Percentiles rank a stretch among this genome's conserved stretches.
phyloP scores from a whole-genome alignment of 768 basidiomycete species.

The Boletus rex-veris region DNA sequence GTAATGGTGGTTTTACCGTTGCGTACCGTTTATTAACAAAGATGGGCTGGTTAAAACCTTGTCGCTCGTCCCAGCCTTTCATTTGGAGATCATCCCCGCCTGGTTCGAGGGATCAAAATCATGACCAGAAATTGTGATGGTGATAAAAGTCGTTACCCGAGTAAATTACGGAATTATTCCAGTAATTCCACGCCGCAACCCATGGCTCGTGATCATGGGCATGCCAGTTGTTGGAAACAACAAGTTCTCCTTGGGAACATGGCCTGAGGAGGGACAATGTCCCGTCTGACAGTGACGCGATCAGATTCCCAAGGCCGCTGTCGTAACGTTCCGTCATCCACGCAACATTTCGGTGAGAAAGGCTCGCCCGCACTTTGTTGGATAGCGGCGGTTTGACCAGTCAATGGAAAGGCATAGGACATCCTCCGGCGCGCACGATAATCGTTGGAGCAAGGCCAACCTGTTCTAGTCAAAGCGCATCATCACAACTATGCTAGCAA shows the following conservation, averaged over 20 bases:
- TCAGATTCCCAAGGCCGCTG: constrained; percentile 55
- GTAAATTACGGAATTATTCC: constrained; percentile 76
- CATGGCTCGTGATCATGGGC: constrained; percentile 95
- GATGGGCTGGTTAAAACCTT: constrained; percentile 53
- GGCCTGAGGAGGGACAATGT: constrained; percentile 58
- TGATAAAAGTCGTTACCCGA: constrained; percentile 53
- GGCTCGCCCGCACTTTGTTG: constrained; percentile 40
- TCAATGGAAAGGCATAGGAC: constrained; percentile 87
- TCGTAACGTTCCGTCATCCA: not conserved
- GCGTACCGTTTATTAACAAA: constrained; percentile 71
- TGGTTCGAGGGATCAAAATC: constrained; percentile 26
- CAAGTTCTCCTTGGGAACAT: constrained; percentile 42
- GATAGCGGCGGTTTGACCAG: constrained; percentile 73
- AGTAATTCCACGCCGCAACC: constrained; percentile 89
- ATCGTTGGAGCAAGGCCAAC: constrained; percentile 38
- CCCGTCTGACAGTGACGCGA: constrained; percentile 84
- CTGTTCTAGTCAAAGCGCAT: constrained; percentile 32
- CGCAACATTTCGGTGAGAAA: constrained; percentile 1
- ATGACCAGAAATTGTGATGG: not conserved
- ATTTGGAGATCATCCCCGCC: constrained; percentile 91
- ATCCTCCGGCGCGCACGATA: constrained; percentile 50
- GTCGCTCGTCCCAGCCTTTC: constrained; percentile 88
- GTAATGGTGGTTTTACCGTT: not conserved
- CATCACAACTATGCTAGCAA: not conserved
- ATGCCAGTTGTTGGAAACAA: constrained; percentile 60